Conservation (phyloP, 345 rosid genomes). For the Citrus medica region DNA sequence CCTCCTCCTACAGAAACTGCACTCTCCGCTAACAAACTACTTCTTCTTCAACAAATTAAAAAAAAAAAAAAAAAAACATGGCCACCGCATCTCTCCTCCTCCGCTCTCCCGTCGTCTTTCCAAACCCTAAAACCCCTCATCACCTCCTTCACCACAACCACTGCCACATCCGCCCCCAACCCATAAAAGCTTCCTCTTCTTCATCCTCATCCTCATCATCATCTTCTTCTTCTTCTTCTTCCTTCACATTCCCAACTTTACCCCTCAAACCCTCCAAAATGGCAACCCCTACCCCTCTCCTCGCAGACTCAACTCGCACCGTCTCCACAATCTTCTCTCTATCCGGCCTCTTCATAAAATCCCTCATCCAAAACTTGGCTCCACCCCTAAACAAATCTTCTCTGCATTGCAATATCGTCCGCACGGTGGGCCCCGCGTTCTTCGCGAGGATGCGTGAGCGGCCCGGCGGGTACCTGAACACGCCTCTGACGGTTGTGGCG, state of each 20-base stretch:
- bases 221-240: neutral
- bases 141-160: neutral
- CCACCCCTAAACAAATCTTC: conserved; percentile 15
- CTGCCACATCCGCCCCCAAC: neutral
- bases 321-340: conserved; percentile 33
- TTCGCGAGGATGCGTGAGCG: conserved; percentile 58
- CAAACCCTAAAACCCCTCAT: neutral
- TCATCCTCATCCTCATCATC: neutral
- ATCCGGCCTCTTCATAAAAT: conserved; percentile 21
- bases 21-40: neutral
- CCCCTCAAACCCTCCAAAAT: neutral
- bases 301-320: conserved; percentile 42
- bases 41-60: neutral
- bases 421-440: conserved; percentile 47
- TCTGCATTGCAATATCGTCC: conserved; percentile 21
- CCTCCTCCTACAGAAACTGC: conserved; percentile 8
- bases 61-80: neutral
- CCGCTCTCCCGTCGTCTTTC: neutral
- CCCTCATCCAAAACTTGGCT: conserved; percentile 25
- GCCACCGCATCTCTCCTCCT: neutral
- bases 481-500: conserved; percentile 80
- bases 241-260: neutral
- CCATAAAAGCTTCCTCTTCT: neutral
- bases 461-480: conserved; percentile 53
- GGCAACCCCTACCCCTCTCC: conserved; percentile 13